These are phyloP conservation scores for Globisporangium yorkense DNA, from an alignment of 352 stramenopile species.

Conservation along the genomic window DNA sequence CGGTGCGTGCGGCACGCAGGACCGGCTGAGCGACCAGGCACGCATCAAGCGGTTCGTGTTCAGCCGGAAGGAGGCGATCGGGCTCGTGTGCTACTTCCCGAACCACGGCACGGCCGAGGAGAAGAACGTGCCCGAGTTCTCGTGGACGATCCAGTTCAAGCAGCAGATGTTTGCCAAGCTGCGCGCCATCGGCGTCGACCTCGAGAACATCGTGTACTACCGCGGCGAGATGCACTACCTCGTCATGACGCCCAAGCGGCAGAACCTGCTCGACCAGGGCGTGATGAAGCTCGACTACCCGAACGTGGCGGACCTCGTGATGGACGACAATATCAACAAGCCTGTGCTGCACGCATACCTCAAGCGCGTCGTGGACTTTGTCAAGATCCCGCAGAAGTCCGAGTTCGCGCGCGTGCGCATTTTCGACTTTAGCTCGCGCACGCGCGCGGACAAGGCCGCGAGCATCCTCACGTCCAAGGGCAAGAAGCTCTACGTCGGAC, in stretches of 20 bases:
- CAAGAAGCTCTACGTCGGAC: conserved; percentile 76
- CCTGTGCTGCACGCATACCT: conserved; percentile 56
- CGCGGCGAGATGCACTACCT: conserved; percentile 84
- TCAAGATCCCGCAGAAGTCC: conserved; percentile 64
- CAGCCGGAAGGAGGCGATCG: conserved; percentile 74
- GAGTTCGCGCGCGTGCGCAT: conserved; percentile 63
- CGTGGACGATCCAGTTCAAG: conserved; percentile 85
- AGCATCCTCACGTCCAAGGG: conserved; percentile 54
- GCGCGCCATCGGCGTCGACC: conserved; percentile 58
- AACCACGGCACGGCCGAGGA: conserved; percentile 68
- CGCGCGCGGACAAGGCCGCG: conserved; percentile 64
- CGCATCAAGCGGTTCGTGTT: conserved; percentile 78
- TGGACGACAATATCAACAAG: conserved; percentile 65
- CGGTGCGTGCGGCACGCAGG: conserved; percentile 59
- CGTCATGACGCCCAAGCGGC: conserved; percentile 76
- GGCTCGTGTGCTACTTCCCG: conserved; percentile 78
- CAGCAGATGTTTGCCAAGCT: conserved; percentile 80
- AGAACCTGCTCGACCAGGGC: conserved; percentile 69
- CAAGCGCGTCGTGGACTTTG: conserved; percentile 59
- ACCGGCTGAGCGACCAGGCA: conserved; percentile 52
- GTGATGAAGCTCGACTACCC: conserved; percentile 67
- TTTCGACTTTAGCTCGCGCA: conserved; percentile 83
- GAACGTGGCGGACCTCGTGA: conserved; percentile 51
- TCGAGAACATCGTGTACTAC: conserved; percentile 87
- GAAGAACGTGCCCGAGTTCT: conserved; percentile 77